Base-by-base conservation (phyloP, 1,284 basidiomycete genomes). In the Entoloma clypeatum region DNA sequence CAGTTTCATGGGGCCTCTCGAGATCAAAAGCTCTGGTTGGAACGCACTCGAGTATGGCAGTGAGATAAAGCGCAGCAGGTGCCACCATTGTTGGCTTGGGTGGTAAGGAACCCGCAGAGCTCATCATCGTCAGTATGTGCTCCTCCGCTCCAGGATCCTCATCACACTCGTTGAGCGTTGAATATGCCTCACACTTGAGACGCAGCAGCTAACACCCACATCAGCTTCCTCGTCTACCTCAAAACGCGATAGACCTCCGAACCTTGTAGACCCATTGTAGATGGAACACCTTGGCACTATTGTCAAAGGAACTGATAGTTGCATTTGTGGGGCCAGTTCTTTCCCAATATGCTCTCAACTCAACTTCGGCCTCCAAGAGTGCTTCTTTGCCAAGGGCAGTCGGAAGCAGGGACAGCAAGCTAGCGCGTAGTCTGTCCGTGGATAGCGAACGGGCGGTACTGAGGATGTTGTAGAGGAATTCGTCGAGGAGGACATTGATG, bases 11-110 rank as follows among this genome's bases (percentile, higher is more conserved):
- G 19, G 30, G 45, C n/a, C n/a, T n/a, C n/a, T n/a, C n/a, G n/a
- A 7, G 29, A 25, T n/a, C 43, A 26, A 19, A 22, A 26, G 6
- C 18, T n/a, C 9, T 24, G 28, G 32, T 17, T 28, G 37, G 29
- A 10, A 79, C 89, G 67, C 60, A 92, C 92, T 95, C 92, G 29
- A 94, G 69, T 48, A 94, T 86, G n/a, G 91, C 91, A 8, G 92
- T 93, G 41, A 93, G 71, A 71, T 93, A 95, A 32, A 94, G 61
- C 11, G 87, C 84, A 17, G 91, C 86, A 3, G 90, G 88, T 9
- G 84, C 79, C n/a, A 93, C 63, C n/a, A 83, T 64, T 2, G 70
- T 57, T 22, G 72, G 52, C 39, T 72, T 76, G 10, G 81, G 82
- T 13, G 75, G 68, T 32, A 65, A 52, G 5, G 71, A 70, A 34